Base-by-base conservation (phyloP, 2,329 filamentous ascomycete species). In the Thielaviopsis ethacetica region DNA sequence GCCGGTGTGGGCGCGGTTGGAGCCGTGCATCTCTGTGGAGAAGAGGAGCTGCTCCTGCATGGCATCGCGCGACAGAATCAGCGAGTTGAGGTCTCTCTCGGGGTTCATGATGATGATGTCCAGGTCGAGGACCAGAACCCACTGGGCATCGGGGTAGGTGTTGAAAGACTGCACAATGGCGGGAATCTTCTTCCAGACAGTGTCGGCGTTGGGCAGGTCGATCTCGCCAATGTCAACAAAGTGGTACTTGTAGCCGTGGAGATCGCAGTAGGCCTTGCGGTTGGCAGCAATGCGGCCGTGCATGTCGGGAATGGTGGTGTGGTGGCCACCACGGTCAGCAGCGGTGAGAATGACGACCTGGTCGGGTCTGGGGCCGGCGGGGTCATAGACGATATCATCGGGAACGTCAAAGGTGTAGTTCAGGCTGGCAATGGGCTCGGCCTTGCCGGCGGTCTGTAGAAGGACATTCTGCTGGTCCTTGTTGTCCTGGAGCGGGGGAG, bases 101-200 rank as follows among this genome's bases (percentile, higher is more conserved):
- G 60, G 57, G 12, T 53, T 49, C 60, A 61, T 61, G 22, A 61
- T 61, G 34, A 61, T 61, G 24, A 59, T 59, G 27, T 61, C 60
- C n/a, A 61, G 57, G 41, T 61, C 60, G 4, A 61, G 47, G 10
- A 59, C 54, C 54, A 61, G 19, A 27, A 61, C 60, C 60, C 60
- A 61, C 38, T 59, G 60, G 13, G 60, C 60, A 24, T 61, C 60
- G n/a, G 60, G 60, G 34, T 38, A 61, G 47, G 56, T 22, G 57
- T 59, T 59, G 49, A 61, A 61, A 22, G 60, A 54, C 54, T 61
- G 58, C 53, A 61, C 51, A 21, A 61, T 61, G 6, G 60, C 60
- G 15, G 60, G 60, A 24, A 61, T 56, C 57, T 61, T 61, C 49
- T 61, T 61, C 60, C 60, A 61, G 13, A 61, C 60, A 47, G 57